Evolutionary conservation across 1,284 basidiomycete genomes (phyloP), one percentile per base, ranked within the genome.

Genomic region (Trametes pubescens): DNA sequence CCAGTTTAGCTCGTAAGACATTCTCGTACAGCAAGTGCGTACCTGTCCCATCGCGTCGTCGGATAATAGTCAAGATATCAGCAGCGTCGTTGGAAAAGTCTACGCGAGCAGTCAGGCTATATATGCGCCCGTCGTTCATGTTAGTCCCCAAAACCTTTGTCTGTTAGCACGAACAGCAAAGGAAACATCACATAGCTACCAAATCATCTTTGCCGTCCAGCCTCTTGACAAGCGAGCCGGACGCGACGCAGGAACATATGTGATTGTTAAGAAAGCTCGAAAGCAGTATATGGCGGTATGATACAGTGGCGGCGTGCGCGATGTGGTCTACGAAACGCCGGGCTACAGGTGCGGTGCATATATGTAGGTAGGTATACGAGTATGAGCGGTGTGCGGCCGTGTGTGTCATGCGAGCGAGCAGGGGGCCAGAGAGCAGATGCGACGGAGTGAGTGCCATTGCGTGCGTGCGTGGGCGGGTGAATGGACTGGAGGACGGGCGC

Each of bases 281-380:
- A 18, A 59, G 48, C 49, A 22, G 49, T 40, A 51, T 49, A 51
- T 51, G 49, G 29, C 16, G 24, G 51, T 59, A 59, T 51, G 29
- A 59, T 59, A 59, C 57, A 59, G 48, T 59, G 49, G 40, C 44
- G 57, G 57, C 48, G 57, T 32, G 49, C 49, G 48, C 40, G 48
- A 51, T 32, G 38, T 34, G 35, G 47, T 43, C 48, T 44, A 22
- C 57, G 21, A 38, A 24, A 59, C 49, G 57, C 57, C 48, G 51
- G 38, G 57, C 48, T 59, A 59, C 57, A 59, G 46, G 43, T 51
- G 57, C 49, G 55, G 44, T 59, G 57, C 34, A 51, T 40, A 29
- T 48, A n/a, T 47, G 44, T 5, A 22, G 44, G 43, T 7, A 51
- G 57, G 57, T 58, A 59, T 59, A 51, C 48, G 48, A 59, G 49